Evolutionary conservation across 225 moss, liverwort and hornwort species (phyloP).

Genomic region (Bryum argenteum): DNA sequence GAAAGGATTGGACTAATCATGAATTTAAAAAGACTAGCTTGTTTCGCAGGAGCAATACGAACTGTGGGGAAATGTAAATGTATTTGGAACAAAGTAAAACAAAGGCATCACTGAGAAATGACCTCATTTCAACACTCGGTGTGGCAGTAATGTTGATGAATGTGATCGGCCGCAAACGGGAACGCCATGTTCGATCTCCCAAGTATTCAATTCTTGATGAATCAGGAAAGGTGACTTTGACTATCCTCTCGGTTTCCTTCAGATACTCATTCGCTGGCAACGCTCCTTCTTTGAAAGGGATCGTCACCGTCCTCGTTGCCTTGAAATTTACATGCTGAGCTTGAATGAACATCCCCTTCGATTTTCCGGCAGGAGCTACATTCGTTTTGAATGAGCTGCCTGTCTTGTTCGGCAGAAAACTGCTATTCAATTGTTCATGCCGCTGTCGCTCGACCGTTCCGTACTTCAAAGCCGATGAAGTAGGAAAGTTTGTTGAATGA

Average conservation of each 20-base stretch:
- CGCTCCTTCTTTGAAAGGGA: conserved; percentile 74
- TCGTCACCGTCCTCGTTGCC: conserved; percentile 63
- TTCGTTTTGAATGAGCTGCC: conserved; percentile 1
- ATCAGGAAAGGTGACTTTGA: conserved; percentile 94
- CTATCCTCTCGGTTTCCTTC: conserved; percentile 77
- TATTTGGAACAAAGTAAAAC: too few species aligned
- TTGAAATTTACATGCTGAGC: conserved; percentile 66
- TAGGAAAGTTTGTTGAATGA: background rate
- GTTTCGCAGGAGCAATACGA: background rate
- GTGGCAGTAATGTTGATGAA: conserved; percentile 74
- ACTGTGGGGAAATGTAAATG: background rate
- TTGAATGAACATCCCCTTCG: conserved; percentile 30
- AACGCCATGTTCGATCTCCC: conserved; percentile 70
- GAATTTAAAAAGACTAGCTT: background rate
- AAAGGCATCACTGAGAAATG: conserved; percentile 6
- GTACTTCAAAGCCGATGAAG: conserved; percentile 27
- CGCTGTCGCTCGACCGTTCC: conserved; percentile 16
- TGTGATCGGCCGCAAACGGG: conserved; percentile 69
- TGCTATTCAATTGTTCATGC: conserved; percentile 23
- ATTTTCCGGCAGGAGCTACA: conserved; percentile 11
- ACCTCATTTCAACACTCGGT: conserved; percentile 71
- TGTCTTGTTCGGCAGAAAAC: conserved; percentile 26
- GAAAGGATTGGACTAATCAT: background rate
- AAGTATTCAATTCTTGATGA: conserved; percentile 82
- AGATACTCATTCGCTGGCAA: conserved; percentile 73